phyloP scores from a whole-genome alignment of 2,329 filamentous ascomycete species.

The Pseudogymnoascus sp. region DNA sequence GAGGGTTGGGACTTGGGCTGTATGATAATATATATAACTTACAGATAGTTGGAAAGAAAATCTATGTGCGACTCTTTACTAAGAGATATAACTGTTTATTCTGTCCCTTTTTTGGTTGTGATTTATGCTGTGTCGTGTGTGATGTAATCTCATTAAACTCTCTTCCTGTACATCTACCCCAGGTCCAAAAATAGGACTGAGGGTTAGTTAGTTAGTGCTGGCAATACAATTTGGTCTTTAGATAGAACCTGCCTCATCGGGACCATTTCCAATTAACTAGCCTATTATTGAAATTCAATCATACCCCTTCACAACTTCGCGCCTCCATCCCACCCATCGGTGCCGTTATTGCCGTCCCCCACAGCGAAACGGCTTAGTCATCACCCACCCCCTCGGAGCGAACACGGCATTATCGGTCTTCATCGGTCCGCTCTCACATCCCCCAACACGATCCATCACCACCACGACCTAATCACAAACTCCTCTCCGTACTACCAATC shows the following conservation, averaged over 20 bases:
- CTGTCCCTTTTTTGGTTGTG: not conserved
- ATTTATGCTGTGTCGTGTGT: not conserved
- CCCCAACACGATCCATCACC: not conserved
- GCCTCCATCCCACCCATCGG: not conserved
- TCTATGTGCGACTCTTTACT: not conserved
- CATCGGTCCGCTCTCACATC: not conserved
- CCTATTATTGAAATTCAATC: not conserved
- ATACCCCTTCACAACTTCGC: not conserved
- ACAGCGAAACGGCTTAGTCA: not conserved
- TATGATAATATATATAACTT: not conserved
- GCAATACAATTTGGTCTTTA: no score
- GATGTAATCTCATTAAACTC: not conserved
- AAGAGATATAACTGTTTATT: not conserved
- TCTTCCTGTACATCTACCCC: not conserved
- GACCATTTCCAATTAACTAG: not conserved
- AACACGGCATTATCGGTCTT: not conserved
- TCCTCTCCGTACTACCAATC: no score
- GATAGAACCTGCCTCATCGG: no score
- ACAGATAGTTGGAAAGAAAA: not conserved
- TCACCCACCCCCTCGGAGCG: not conserved
- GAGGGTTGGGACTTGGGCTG: not conserved
- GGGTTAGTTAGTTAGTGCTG: no score
- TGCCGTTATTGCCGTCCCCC: not conserved
- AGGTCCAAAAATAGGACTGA: not conserved
- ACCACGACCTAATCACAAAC: no score